Conservation (phyloP, 2,329 filamentous ascomycete species). For the Akanthomyces muscarius region DNA sequence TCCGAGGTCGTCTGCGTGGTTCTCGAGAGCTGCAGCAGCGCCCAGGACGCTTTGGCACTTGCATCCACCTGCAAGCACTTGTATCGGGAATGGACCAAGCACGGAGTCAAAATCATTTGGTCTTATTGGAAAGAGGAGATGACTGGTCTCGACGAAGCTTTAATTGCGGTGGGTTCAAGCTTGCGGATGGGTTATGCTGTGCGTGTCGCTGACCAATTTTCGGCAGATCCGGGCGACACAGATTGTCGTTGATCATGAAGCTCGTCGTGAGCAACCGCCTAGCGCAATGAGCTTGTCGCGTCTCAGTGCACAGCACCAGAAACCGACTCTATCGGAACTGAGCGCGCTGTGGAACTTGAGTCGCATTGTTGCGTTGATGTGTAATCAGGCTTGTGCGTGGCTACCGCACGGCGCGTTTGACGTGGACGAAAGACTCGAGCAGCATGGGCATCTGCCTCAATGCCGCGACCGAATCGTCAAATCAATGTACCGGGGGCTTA, state of each 20-base stretch:
- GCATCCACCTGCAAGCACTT: neutral
- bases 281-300: neutral
- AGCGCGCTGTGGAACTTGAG: neutral
- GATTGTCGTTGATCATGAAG: neutral
- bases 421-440: neutral
- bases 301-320: neutral
- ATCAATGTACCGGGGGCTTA: neutral
- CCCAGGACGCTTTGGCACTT: neutral
- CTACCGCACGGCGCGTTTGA: neutral
- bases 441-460: no score
- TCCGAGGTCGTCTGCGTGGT: no score
- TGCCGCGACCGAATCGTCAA: neutral
- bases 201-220: no score
- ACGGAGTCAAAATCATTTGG: neutral
- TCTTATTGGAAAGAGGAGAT: neutral
- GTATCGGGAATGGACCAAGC: neutral
- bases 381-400: no score
- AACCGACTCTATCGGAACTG: neutral
- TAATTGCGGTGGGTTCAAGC: neutral
- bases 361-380: neutral
- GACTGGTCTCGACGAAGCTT: neutral
- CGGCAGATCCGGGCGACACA: neutral
- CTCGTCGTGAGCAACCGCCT: neutral
- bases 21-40: neutral
- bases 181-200: no score